Percentiles rank a stretch among this genome's conserved stretches.
Conservation (phyloP, 1,284 basidiomycete genomes). For the Phylloboletellus chloephorus region DNA sequence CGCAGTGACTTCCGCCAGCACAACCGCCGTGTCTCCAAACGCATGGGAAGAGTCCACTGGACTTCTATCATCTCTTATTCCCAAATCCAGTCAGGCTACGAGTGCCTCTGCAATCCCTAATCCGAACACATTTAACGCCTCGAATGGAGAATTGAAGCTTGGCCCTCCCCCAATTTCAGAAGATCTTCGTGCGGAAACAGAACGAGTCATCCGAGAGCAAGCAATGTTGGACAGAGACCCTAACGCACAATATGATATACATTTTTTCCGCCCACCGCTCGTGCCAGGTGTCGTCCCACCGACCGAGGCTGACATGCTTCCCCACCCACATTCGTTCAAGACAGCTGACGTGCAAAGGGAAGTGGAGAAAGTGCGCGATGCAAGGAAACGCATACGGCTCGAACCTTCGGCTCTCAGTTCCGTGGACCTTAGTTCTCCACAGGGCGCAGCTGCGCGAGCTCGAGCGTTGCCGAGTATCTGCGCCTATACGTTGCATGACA, state of each 20-base stretch:
- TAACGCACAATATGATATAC: constrained; percentile 57
- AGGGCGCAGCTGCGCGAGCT: constrained; percentile 49
- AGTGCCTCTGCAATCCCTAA: constrained; percentile 36
- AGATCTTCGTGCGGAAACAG: constrained; percentile 74
- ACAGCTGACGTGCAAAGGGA: constrained; percentile 88
- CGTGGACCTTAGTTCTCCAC: constrained; percentile 52
- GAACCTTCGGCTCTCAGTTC: constrained; percentile 64
- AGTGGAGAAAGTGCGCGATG: constrained; percentile 86
- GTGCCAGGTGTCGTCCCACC: constrained; percentile 57
- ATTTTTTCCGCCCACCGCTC: constrained; percentile 44
- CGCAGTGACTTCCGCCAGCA: constrained; percentile 65
- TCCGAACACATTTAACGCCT: constrained; percentile 68
- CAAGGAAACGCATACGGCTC: constrained; percentile 82
- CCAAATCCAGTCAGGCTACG: constrained; percentile 41
- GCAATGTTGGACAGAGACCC: constrained; percentile 66
- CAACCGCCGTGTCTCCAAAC: constrained; percentile 54
- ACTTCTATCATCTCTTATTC: constrained; percentile 71
- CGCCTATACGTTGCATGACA: constrained; percentile 88
- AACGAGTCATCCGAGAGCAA: constrained; percentile 67
- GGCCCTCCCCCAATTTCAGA: constrained; percentile 76
- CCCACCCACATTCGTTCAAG: constrained; percentile 78
- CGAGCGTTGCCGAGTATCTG: constrained; percentile 84
- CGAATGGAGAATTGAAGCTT: constrained; percentile 75
- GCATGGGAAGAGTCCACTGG: constrained; percentile 83
- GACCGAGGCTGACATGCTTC: constrained; percentile 69